Evolutionary conservation across 768 basidiomycete genomes (phyloP).

Genomic region (Auricularia cornea): DNA sequence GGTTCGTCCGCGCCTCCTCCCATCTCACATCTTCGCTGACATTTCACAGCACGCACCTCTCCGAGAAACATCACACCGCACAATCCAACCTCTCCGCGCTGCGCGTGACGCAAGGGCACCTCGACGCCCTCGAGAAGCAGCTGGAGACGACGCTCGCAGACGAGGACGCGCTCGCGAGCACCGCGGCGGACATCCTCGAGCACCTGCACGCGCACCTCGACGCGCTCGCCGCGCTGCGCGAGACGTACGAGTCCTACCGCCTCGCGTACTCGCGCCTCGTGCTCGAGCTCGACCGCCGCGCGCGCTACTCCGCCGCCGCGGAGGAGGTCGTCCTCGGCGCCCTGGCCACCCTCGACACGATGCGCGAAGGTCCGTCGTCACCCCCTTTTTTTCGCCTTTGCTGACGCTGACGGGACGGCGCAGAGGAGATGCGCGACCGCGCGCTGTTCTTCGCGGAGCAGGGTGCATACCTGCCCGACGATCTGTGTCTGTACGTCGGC

Average conservation of each 20-base stretch:
- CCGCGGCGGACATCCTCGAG: conserved; percentile 22
- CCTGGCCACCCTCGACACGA: conserved; percentile 52
- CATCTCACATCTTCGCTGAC: background rate
- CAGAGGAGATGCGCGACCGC: conserved; percentile 63
- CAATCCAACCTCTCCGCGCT: conserved; percentile 41
- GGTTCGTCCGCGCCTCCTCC: conserved; percentile 37
- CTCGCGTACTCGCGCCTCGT: conserved; percentile 66
- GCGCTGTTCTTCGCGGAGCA: conserved; percentile 65
- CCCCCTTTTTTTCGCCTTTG: background rate
- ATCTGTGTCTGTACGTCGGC: conserved; percentile 69
- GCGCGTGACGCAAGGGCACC: conserved; percentile 28
- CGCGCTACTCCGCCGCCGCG: conserved; percentile 55
- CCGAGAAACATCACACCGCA: conserved; percentile 17
- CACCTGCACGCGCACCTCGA: conserved; percentile 53
- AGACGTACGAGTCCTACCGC: conserved; percentile 61
- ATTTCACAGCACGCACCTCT: conserved; percentile 2
- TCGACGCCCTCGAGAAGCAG: conserved; percentile 44
- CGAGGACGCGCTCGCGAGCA: conserved; percentile 62
- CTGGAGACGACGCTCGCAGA: conserved; percentile 65
- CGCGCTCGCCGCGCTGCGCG: conserved; percentile 54
- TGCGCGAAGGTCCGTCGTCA: conserved; percentile 50
- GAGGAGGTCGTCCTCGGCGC: conserved; percentile 60
- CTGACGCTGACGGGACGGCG: background rate
- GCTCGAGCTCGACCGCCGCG: conserved; percentile 61
- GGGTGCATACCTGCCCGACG: conserved; percentile 65